phyloP scores from a whole-genome alignment of 2,329 filamentous ascomycete genomes.

The Tetracladium maxilliforme region DNA sequence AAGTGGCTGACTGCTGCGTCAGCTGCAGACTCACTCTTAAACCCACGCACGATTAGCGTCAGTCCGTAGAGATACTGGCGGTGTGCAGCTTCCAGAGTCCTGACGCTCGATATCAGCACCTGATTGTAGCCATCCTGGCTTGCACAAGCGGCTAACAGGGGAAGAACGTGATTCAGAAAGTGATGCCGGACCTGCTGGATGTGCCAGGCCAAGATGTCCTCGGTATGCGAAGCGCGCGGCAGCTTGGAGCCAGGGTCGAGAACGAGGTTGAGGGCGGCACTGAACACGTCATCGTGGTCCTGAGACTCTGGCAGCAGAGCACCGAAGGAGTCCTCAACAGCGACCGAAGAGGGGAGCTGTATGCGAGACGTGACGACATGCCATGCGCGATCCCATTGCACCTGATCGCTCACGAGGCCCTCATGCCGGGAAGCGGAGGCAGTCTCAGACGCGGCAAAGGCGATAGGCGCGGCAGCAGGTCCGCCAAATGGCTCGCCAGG shows the following conservation, averaged over 20 bases:
- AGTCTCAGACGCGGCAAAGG: background rate
- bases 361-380: constrained; percentile 43
- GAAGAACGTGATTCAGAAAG: constrained; percentile 43
- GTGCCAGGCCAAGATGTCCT: constrained; percentile 45
- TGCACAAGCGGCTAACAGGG: constrained; percentile 26
- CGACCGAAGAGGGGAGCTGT: constrained; percentile 37
- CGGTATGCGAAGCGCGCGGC: constrained; percentile 34
- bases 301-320: constrained; percentile 23
- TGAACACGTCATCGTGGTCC: constrained; percentile 22
- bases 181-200: constrained; percentile 44
- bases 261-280: constrained; percentile 35
- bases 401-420: constrained; percentile 27
- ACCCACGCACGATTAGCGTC: constrained; percentile 31
- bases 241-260: constrained; percentile 28
- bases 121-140: constrained; percentile 19
- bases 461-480: constrained; percentile 9
- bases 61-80: constrained; percentile 41
- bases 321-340: constrained; percentile 38
- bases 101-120: constrained; percentile 34
- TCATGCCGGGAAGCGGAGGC: constrained; percentile 4
- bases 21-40: constrained; percentile 20
- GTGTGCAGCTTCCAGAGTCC: constrained; percentile 43
- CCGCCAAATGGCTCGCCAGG: constrained; percentile 31
- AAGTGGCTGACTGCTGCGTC: constrained; percentile 32
- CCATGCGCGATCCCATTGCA: constrained; percentile 47